phyloP scores from a whole-genome alignment of 78 protist species.

The Creolimax fragrantissima region DNA sequence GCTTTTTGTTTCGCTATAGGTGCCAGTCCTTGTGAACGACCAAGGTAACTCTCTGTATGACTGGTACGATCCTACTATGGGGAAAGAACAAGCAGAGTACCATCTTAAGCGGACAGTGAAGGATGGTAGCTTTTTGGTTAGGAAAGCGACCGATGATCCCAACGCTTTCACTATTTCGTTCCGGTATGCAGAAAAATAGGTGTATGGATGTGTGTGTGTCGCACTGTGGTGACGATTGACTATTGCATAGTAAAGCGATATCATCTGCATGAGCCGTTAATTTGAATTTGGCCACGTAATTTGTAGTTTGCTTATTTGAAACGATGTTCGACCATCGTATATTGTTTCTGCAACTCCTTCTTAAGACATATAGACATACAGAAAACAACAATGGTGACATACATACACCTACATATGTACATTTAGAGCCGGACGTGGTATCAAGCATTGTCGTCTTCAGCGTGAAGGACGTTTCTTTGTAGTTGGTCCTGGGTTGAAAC shows the following conservation, averaged over 20 bases:
- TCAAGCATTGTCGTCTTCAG: background rate
- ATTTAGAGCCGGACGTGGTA: conserved; percentile 2
- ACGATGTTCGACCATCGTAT: too few relatives aligned
- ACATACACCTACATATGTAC: too few relatives aligned
- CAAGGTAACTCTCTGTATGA: background rate
- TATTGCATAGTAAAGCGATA: too few relatives aligned
- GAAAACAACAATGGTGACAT: too few relatives aligned
- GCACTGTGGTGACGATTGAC: too few relatives aligned
- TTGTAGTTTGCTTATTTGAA: too few relatives aligned
- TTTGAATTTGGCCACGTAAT: too few relatives aligned
- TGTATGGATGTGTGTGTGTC: too few relatives aligned
- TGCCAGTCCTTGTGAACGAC: background rate
- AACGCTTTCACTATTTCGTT: background rate
- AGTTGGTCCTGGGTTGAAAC: background rate
- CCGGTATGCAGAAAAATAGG: background rate
- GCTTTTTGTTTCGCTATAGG: background rate
- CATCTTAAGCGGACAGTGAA: background rate
- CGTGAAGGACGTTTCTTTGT: background rate
- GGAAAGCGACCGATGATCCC: background rate
- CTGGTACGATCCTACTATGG: background rate
- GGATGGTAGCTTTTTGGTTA: background rate
- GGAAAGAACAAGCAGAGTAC: background rate
- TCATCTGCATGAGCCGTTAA: too few relatives aligned
- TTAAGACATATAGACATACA: too few relatives aligned
- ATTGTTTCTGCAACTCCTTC: too few relatives aligned